Base-by-base conservation (phyloP, 1,284 basidiomycete genomes). In the Microbotryomycetes sp. region DNA sequence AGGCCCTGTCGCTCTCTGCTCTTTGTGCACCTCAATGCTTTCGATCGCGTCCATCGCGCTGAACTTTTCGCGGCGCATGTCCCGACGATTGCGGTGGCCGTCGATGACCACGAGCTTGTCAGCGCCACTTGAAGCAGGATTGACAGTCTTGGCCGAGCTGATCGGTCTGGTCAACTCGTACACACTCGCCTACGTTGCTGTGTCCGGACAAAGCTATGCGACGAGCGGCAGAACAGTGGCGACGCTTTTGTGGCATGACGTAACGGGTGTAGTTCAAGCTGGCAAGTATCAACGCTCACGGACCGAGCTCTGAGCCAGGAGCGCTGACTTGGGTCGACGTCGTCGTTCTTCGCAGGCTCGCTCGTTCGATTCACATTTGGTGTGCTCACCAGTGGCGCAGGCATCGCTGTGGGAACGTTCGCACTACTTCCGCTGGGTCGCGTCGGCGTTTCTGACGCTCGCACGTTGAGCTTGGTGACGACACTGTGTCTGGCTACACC, bases 331-430 rank as follows among this genome's bases (percentile, higher is more conserved):
- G 49, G 46, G 28, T 46, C 30, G 7, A 7, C 23, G 16, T 16
- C 15, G n/a, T 14, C 19, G 32, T 25, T n/a, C 12, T 25, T 2
- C 19, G 3, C 56, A 66, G 65, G 56, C 28, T 55, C 62, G 12
- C 64, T 69, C 59, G 50, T 97, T 31, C 81, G 93, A 46, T 70
- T 86, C 36, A 70, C 89, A n/a, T 85, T 89, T 3, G 36, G 88
- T 56, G 72, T 89, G 1, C 79, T 90, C 19, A 91, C 84, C 74
- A 55, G 81, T 49, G 87, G 88, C 73, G 94, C 88, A 84, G 79
- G 83, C 58, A 54, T 86, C 46, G 64, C 75, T 15, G 64, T 67
- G 22, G 70, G 74, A 54, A 64, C 74, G 49, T 70, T 57, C 42
- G 62, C 63, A n/a, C 51, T 70, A 6, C 68, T 84, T 31, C 73